Evolutionary conservation across 441 rosid genomes (phyloP).

Genomic region (Arabidopsis lyrata): DNA sequence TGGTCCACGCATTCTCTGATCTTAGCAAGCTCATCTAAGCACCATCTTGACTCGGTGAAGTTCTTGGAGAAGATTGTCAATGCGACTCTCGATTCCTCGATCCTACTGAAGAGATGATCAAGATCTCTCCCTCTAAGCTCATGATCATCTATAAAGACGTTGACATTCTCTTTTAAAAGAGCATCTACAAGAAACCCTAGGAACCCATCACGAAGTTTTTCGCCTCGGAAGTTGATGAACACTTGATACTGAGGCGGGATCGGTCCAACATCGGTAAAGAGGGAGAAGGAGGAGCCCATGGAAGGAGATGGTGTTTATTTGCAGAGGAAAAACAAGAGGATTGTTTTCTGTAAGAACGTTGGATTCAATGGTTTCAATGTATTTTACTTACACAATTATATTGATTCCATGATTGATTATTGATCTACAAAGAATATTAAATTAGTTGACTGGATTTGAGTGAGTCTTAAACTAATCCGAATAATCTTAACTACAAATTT

Average conservation of each 20-base stretch:
- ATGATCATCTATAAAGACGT: slow-evolving; percentile 3
- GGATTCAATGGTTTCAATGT: neutral
- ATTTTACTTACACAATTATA: neutral
- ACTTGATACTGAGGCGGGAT: slow-evolving; percentile 8
- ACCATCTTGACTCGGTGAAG: neutral
- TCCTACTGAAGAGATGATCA: neutral
- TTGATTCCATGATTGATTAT: neutral
- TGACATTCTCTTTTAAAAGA: neutral
- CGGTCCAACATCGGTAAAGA: slow-evolving; percentile 7
- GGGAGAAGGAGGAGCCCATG: neutral
- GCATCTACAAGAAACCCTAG: neutral
- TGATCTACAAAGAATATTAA: neutral
- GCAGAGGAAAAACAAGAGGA: neutral
- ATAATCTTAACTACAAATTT: neutral
- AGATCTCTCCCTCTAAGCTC: slow-evolving; percentile 6
- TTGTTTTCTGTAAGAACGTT: neutral
- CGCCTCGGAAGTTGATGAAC: slow-evolving; percentile 8
- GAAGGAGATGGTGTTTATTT: neutral
- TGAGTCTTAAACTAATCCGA: neutral
- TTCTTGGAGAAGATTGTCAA: slow-evolving; percentile 3
- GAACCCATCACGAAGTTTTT: neutral
- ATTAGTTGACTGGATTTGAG: neutral
- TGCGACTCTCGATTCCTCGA: slow-evolving; percentile 2
- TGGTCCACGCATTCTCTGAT: neutral
- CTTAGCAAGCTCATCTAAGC: slow-evolving; percentile 2